Evolutionary conservation across 768 basidiomycete genomes (phyloP).

Genomic region (Lentinula aciculospora): DNA sequence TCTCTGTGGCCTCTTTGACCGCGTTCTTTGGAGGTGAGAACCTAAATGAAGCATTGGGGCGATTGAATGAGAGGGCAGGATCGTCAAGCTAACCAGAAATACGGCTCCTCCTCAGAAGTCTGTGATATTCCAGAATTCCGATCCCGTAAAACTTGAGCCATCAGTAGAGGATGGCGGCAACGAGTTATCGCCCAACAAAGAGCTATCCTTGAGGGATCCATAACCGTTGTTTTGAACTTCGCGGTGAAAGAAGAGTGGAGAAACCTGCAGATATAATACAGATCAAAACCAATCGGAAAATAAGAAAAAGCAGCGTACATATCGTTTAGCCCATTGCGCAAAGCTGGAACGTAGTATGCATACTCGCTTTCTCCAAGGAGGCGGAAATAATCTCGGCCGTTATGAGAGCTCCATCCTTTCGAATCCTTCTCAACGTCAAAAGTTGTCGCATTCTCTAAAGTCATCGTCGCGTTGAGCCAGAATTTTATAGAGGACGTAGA

Average conservation of each 20-base stretch:
- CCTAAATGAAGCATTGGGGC: conserved; percentile 16
- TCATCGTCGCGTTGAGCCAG: background rate
- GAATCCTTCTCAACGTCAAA: background rate
- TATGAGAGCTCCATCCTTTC: background rate
- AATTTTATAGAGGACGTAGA: background rate
- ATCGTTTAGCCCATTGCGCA: conserved; percentile 24
- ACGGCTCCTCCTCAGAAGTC: background rate
- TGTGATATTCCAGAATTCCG: background rate
- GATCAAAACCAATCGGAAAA: background rate
- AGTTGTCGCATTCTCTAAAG: background rate
- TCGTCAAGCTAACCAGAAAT: background rate
- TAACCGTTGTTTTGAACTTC: conserved; percentile 4
- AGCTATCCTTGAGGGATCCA: conserved; percentile 30
- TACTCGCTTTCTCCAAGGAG: conserved; percentile 25
- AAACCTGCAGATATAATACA: conserved; percentile 22
- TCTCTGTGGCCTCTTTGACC: conserved; percentile 32
- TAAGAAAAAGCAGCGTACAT: conserved; percentile 20
- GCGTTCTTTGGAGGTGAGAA: conserved; percentile 39
- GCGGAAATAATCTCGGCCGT: conserved; percentile 14
- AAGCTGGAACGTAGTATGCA: conserved; percentile 23
- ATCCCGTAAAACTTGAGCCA: conserved; percentile 35
- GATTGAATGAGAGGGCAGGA: background rate
- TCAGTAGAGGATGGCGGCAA: conserved; percentile 51
- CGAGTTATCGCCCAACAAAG: conserved; percentile 56
- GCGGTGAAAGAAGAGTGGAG: conserved; percentile 24